phyloP scores from a whole-genome alignment of 352 stramenopile genomes.

The Thalassiosira mediterranea region DNA sequence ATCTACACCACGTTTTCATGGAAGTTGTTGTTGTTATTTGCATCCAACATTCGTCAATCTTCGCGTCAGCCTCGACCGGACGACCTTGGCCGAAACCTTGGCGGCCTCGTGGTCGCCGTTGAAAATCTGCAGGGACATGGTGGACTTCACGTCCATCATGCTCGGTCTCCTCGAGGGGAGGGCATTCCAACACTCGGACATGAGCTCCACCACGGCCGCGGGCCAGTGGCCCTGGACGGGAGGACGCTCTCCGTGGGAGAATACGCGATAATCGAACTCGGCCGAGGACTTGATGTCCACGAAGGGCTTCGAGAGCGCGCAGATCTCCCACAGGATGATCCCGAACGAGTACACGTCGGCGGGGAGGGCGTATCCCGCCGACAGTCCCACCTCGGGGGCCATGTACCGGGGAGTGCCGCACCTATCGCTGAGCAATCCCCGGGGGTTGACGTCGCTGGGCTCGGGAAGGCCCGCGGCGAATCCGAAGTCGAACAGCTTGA shows the following conservation, averaged over 20 bases:
- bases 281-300: constrained; percentile 37
- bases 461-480: constrained; percentile 60
- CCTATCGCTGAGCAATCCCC: constrained; percentile 19
- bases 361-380: constrained; percentile 33
- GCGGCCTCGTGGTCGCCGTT: too few species aligned
- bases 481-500: constrained; percentile 95
- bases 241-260: constrained; percentile 50
- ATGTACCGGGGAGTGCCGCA: constrained; percentile 35
- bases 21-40: too few species aligned
- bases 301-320: constrained; percentile 54
- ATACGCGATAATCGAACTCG: constrained; percentile 47
- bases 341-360: constrained; percentile 76
- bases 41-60: too few species aligned
- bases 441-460: constrained; percentile 9
- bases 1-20: too few species aligned
- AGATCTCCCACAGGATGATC: constrained; percentile 66
- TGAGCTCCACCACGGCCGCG: constrained; percentile 28
- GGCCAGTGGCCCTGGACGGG: constrained; percentile 47
- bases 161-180: constrained; percentile 34
- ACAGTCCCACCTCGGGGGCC: constrained; percentile 47
- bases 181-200: constrained; percentile 54
- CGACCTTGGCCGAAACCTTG: too few species aligned
- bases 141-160: constrained; percentile 44
- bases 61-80: too few species aligned
- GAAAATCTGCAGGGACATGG: too few species aligned